A percentile compares a stretch with the other conserved stretches of the same genome.
Evolutionary conservation across 2,329 filamentous ascomycete species (phyloP).

Genomic region (Exophiala aquamarina): DNA sequence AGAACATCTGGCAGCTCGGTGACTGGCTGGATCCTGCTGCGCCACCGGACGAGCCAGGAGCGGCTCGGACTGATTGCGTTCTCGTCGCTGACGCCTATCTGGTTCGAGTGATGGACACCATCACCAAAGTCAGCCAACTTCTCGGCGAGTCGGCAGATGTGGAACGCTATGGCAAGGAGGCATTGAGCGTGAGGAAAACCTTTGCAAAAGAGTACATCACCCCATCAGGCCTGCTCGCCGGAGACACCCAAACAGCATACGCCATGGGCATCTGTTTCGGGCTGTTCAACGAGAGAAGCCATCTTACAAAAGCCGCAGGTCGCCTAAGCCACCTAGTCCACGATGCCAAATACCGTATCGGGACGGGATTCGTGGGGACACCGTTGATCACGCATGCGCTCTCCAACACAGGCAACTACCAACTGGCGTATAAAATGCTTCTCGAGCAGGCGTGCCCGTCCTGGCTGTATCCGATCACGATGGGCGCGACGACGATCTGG

Average conservation of each 20-base stretch:
- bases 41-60: constrained; percentile 35
- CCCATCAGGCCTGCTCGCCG: constrained; percentile 29
- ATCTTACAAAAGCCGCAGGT: constrained; percentile 20
- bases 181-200: constrained; percentile 21
- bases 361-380: constrained; percentile 39
- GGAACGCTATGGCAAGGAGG: constrained; percentile 26
- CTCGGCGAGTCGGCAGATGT: constrained; percentile 29
- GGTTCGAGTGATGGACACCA: constrained; percentile 34
- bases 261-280: constrained; percentile 31
- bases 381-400: constrained; percentile 33
- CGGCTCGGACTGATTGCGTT: constrained; percentile 33
- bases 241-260: constrained; percentile 35
- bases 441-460: constrained; percentile 36
- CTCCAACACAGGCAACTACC: constrained; percentile 23
- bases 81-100: constrained; percentile 43
- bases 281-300: constrained; percentile 24
- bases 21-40: constrained; percentile 45
- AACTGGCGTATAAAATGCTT: constrained; percentile 42
- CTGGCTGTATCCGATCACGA: constrained; percentile 42
- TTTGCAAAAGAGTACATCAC: constrained; percentile 36
- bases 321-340: constrained; percentile 29
- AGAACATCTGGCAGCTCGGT: constrained; percentile 36
- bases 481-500: constrained; percentile 46
- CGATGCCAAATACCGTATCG: constrained; percentile 32
- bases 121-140: constrained; percentile 31